Percentiles rank a stretch among this genome's conserved stretches.
These are phyloP conservation scores for Hypoxylon intermedium DNA, from an alignment of 495 filamentous ascomycete species.

Conservation along the genomic window DNA sequence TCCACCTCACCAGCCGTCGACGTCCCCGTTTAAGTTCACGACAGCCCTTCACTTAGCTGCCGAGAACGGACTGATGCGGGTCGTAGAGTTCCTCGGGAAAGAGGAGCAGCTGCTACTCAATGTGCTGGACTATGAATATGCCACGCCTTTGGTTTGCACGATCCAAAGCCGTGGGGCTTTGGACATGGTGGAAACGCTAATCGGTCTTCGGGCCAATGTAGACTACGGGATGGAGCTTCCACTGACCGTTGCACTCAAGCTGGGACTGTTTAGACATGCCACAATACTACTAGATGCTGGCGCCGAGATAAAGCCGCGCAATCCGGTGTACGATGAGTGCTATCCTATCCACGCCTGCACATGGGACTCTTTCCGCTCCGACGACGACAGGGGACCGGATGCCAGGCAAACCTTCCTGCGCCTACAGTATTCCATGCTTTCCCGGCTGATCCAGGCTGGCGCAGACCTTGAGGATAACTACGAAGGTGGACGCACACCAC, in stretches of 20 bases:
- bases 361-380: too few species aligned
- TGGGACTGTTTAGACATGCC: background rate
- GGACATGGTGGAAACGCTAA: background rate
- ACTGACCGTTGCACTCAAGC: background rate
- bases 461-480: conserved; percentile 3
- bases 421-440: background rate
- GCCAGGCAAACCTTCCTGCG: too few species aligned
- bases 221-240: background rate
- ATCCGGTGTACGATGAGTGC: background rate
- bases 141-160: too few species aligned
- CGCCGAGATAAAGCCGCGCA: background rate
- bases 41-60: too few species aligned
- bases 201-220: conserved; percentile 14
- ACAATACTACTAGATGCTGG: conserved; percentile 18
- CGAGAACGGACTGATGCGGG: too few species aligned
- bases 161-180: too few species aligned
- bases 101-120: too few species aligned
- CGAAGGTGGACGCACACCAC: background rate
- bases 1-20: too few species aligned
- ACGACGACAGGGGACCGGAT: background rate
- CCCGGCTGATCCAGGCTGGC: conserved; percentile 1
- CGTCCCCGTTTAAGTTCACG: too few species aligned
- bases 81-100: too few species aligned
- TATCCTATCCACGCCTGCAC: background rate
- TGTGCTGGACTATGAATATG: too few species aligned